A percentile compares a stretch with the other conserved stretches of the same genome.
Evolutionary conservation across 805 yeast species (phyloP).

Genomic region (Zygosaccharomyces bailii): DNA sequence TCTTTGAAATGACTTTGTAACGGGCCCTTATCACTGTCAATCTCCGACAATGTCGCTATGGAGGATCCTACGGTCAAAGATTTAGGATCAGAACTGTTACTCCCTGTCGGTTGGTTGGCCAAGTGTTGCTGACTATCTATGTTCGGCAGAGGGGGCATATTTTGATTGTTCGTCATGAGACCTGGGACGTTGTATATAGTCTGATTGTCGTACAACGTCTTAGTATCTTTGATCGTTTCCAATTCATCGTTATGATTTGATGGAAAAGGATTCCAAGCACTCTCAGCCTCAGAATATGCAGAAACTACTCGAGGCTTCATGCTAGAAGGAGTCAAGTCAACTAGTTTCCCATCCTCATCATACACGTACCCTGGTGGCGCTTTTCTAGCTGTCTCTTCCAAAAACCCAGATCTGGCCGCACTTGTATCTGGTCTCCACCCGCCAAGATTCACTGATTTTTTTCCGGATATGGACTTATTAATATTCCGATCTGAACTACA

Average conservation of each 20-base stretch:
- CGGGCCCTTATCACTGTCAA: conserved; percentile 14
- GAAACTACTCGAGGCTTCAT: conserved; percentile 31
- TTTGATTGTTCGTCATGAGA: conserved; percentile 24
- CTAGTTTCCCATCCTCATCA: conserved; percentile 35
- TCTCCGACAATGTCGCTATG: conserved; percentile 8
- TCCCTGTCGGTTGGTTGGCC: conserved; percentile 6
- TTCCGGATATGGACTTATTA: conserved; percentile 8
- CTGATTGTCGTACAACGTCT: conserved; percentile 36
- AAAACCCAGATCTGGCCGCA: conserved; percentile 38
- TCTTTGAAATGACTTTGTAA: conserved; percentile 17
- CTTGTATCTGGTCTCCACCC: conserved; percentile 58
- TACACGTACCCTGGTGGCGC: conserved; percentile 36
- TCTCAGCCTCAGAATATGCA: conserved; percentile 34
- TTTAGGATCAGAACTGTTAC: conserved; percentile 15
- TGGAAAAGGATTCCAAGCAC: conserved; percentile 39
- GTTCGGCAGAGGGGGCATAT: conserved; percentile 35
- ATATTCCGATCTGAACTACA: too few relatives aligned
- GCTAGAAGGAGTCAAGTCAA: conserved; percentile 33
- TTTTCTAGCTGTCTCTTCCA: conserved; percentile 38
- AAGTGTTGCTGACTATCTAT: conserved; percentile 1
- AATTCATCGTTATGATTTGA: conserved; percentile 26
- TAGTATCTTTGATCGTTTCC: conserved; percentile 35
- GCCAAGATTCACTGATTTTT: conserved; percentile 20
- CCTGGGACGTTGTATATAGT: conserved; percentile 39
- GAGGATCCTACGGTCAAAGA: conserved; percentile 11